Evolutionary conservation across 208 protist genomes (phyloP).

Genomic region (Histomonas meleagridis): DNA sequence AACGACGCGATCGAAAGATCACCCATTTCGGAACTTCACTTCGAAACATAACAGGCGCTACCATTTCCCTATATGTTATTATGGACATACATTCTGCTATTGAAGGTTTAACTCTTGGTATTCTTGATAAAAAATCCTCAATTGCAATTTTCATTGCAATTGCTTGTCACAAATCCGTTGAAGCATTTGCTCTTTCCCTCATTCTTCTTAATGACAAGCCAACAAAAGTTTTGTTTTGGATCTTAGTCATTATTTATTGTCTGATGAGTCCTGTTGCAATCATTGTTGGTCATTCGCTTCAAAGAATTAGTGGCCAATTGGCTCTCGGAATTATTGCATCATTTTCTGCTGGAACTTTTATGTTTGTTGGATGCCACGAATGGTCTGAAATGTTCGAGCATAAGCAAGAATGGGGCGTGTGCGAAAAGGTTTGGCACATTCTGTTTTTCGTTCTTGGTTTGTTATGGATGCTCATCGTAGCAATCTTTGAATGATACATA

Average conservation of each 20-base stretch:
- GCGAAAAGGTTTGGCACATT: background rate
- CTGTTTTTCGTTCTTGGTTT: background rate
- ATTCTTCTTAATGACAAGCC: background rate
- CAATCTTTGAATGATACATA: background rate
- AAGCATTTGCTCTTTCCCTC: background rate
- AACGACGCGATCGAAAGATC: too few species aligned
- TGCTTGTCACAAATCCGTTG: background rate
- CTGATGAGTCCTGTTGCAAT: background rate
- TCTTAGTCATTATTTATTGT: background rate
- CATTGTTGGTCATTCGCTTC: background rate
- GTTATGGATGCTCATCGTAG: background rate
- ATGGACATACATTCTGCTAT: background rate
- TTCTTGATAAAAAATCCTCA: background rate
- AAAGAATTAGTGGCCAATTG: background rate
- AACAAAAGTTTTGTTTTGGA: background rate
- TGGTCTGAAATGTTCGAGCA: background rate
- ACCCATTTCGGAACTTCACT: too few species aligned
- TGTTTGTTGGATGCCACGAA: background rate
- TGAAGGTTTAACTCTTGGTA: background rate
- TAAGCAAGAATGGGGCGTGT: background rate
- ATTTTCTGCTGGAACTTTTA: conserved; percentile 10
- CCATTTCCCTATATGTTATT: background rate
- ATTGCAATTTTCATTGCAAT: background rate
- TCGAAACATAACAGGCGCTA: background rate
- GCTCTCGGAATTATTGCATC: background rate